phyloP scores from a whole-genome alignment of 257 asterid genomes.

The Avicennia marina region DNA sequence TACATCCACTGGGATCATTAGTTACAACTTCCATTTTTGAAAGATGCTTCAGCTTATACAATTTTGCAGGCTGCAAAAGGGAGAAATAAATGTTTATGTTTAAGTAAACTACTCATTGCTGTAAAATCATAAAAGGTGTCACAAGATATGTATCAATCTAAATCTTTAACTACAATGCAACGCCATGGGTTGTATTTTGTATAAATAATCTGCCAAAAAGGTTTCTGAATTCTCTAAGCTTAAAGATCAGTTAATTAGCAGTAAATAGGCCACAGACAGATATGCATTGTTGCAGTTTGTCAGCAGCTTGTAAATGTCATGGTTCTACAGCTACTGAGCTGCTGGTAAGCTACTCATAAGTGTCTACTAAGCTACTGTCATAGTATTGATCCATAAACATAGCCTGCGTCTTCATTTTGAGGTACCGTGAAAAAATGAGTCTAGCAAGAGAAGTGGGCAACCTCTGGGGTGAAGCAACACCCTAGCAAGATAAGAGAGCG shows the following conservation, averaged over 20 bases:
- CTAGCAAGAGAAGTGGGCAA: not conserved
- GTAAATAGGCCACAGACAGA: no score
- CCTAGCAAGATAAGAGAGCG: no score
- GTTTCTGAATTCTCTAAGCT: no score
- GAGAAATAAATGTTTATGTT: constrained; percentile 8
- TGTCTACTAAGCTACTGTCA: not conserved
- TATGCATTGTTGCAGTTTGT: no score
- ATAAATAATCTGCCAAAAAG: not conserved
- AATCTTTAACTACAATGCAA: constrained; percentile 6
- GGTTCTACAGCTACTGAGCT: no score
- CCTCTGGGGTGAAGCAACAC: no score
- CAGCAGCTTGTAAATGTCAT: no score
- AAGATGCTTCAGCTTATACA: constrained; percentile 95
- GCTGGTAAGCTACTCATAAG: not conserved
- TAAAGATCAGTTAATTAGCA: no score
- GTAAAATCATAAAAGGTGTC: constrained; percentile 5
- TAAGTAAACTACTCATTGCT: not conserved
- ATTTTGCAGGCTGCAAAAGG: constrained; percentile 63
- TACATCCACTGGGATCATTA: constrained; percentile 97
- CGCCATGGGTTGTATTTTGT: not conserved
- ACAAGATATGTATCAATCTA: constrained; percentile 5
- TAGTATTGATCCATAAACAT: not conserved
- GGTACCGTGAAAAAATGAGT: not conserved
- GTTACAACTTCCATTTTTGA: constrained; percentile 89
- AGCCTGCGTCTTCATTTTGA: not conserved